Evolutionary conservation across 305 asterid genomes (phyloP), one percentile per base, ranked within the genome.

Genomic region (Solanum aculeatissimum): DNA sequence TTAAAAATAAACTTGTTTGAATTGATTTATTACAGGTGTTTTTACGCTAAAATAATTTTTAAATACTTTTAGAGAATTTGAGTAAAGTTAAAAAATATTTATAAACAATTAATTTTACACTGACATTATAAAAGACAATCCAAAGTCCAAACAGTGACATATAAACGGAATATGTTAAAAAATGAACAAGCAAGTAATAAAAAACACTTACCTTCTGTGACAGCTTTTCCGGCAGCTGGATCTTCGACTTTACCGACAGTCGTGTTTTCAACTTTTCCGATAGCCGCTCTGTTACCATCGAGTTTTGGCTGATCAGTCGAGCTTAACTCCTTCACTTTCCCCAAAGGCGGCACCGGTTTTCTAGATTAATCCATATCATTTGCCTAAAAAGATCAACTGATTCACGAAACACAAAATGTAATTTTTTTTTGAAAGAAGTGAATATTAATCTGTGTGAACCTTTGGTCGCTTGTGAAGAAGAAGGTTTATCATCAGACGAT

Each of bases 291-390:
- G 3, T 79, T 57, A 38, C n/a, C 60, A 21, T 80, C 60, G n/a
- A 38, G 9, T 85, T 89, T 93, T 86, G 91, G 88, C 79, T 92
- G 95, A 89, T 93, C 93, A 89, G 85, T 80, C 4, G 92, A 91
- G 87, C 91, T 86, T 55, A 89, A 81, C 66, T 91, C 95, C 90
- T 91, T 92, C 9, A 92, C 90, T 87, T 90, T 89, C 88, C 90
- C 94, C 85, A 87, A 86, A 83, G 86, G 79, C 42, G 87, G 54
- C 84, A 85, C 89, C 25, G 88, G 83, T 66, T 89, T 89, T 89
- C 90, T 91, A 32, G 85, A 88, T 74, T 88, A 87, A 43, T 84
- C 87, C n/a, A 69, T 83, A 55, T 85, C 85, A 85, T 91, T 92
- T 90, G 53, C 91, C 97, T 88, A 38, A 51, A 42, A 25, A 83